Evolutionary conservation across 768 basidiomycete genomes (phyloP).

Genomic region (Termitomyces sp.): DNA sequence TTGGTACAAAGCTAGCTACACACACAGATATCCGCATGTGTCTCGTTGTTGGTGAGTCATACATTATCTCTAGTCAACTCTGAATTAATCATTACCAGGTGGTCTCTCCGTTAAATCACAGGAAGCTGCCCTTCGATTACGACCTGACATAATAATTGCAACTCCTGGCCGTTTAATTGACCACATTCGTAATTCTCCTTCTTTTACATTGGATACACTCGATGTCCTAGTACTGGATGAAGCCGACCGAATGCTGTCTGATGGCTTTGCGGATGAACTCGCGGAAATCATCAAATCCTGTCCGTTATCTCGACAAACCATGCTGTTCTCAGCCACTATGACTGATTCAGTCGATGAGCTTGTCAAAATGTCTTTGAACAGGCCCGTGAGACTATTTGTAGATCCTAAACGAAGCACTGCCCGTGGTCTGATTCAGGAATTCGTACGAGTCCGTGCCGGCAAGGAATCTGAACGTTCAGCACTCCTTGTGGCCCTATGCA

Average conservation of each 20-base stretch:
- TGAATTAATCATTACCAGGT: constrained; percentile 44
- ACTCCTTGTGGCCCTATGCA: constrained; percentile 79
- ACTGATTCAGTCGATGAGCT: constrained; percentile 95
- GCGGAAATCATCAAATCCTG: constrained; percentile 91
- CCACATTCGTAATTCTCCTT: constrained; percentile 92
- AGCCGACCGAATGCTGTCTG: constrained; percentile 95
- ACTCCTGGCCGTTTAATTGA: constrained; percentile 98
- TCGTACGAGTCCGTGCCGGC: constrained; percentile 84
- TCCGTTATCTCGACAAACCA: constrained; percentile 87
- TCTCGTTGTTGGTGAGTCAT: constrained; percentile 78
- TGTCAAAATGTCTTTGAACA: constrained; percentile 88
- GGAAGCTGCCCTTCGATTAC: constrained; percentile 77
- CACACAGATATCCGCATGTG: constrained; percentile 91
- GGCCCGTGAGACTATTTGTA: constrained; percentile 92
- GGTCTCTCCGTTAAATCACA: constrained; percentile 93
- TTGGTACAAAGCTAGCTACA: constrained; percentile 78
- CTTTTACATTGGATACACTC: constrained; percentile 88
- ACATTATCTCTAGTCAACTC: constrained; percentile 1
- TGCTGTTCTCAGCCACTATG: constrained; percentile 99
- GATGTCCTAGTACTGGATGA: constrained; percentile 96
- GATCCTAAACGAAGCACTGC: constrained; percentile 91
- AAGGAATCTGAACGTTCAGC: constrained; percentile 77
- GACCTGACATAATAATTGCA: constrained; percentile 93
- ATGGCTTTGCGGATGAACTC: constrained; percentile 94
- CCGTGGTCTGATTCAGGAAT: constrained; percentile 87